Percentiles rank a stretch among this genome's conserved stretches.
Conservation (phyloP, 495 filamentous ascomycete genomes). For the Cudoniella acicularis region DNA sequence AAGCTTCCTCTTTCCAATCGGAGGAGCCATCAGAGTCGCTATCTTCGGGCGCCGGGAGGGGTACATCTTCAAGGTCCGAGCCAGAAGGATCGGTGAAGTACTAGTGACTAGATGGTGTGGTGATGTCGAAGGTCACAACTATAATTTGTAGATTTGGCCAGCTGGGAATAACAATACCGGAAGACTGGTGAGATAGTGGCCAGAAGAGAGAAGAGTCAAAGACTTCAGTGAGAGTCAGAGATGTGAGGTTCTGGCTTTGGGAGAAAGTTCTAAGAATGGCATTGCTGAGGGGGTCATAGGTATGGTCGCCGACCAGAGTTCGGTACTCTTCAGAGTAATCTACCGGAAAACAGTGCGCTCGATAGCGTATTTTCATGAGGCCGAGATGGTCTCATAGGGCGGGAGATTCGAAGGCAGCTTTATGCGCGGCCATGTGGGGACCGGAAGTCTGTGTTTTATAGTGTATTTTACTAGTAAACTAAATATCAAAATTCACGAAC, state of each 20-base stretch:
- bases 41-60: neutral
- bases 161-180: neutral
- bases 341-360: too few species aligned
- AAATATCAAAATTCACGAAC: too few species aligned
- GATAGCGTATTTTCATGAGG: too few species aligned
- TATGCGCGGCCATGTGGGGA: too few species aligned
- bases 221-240: neutral
- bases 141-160: neutral
- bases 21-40: neutral
- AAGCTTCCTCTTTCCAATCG: neutral
- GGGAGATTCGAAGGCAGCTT: too few species aligned
- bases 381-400: too few species aligned
- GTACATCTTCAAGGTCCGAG: neutral
- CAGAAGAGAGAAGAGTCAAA: neutral
- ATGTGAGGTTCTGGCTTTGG: neutral
- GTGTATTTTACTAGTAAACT: too few species aligned
- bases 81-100: neutral
- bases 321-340: too few species aligned
- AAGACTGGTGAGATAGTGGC: neutral
- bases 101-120: neutral
- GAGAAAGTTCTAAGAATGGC: neutral
- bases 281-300: neutral
- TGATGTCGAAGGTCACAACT: neutral
- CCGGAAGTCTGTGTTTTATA: too few species aligned
- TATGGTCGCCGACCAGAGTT: too few species aligned